Percentiles rank a stretch among this genome's conserved stretches.
Evolutionary conservation across 2,329 filamentous ascomycete species (phyloP).

Genomic region (Penicillium glabrum): DNA sequence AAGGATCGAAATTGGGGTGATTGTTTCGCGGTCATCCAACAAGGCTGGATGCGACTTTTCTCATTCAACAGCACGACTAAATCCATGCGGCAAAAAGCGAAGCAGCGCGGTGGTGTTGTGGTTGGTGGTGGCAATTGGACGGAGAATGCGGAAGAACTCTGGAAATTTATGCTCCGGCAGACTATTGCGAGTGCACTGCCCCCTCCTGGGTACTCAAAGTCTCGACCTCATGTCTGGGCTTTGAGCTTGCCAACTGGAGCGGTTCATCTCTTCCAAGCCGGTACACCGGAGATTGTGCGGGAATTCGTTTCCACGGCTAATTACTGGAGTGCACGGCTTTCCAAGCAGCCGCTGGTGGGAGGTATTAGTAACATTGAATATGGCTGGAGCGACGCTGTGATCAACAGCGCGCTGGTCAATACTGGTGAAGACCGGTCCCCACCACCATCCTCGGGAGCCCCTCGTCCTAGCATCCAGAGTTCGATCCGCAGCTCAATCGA

Average conservation of each 20-base stretch:
- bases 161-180: constrained; percentile 83
- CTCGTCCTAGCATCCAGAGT: constrained; percentile 57
- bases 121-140: constrained; percentile 98
- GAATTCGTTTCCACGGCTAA: constrained; percentile 95
- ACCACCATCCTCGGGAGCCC: constrained; percentile 34
- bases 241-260: constrained; percentile 88
- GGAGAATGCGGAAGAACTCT: constrained; percentile 88
- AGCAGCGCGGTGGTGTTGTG: constrained; percentile 60
- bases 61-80: constrained; percentile 81
- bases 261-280: constrained; percentile 97
- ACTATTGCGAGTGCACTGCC: constrained; percentile 89
- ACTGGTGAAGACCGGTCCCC: constrained; percentile 38
- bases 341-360: constrained; percentile 87
- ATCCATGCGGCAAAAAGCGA: constrained; percentile 64
- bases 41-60: constrained; percentile 90
- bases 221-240: constrained; percentile 89
- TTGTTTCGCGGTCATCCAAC: constrained; percentile 93
- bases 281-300: constrained; percentile 88
- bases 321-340: constrained; percentile 94
- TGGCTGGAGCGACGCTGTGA: constrained; percentile 85
- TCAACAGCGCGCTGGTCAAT: constrained; percentile 72
- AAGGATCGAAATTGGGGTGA: constrained; percentile 95
- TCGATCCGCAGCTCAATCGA: constrained; percentile 68
- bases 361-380: constrained; percentile 97
- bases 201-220: constrained; percentile 87